A percentile compares a stretch with the other conserved stretches of the same genome.
These are phyloP conservation scores for Boletales sp. DNA, from an alignment of 768 basidiomycete genomes.

Conservation along the genomic window DNA sequence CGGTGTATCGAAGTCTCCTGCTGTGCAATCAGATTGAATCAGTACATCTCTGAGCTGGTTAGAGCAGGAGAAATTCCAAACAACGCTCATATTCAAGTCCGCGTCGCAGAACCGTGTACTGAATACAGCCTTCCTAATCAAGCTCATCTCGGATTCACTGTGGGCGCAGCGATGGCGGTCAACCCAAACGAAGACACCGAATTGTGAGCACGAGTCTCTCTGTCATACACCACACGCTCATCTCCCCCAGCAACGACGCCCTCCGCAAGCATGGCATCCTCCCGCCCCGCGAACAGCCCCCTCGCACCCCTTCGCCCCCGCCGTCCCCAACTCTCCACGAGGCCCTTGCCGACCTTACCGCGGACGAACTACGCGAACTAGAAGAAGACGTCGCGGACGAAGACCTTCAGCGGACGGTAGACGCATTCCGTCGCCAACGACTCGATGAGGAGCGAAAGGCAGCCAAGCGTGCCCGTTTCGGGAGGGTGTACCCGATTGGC, in stretches of 20 bases:
- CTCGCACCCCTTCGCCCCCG: slow-evolving; percentile 78
- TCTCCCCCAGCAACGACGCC: slow-evolving; percentile 75
- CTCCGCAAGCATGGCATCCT: slow-evolving; percentile 91
- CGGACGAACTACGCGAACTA: slow-evolving; percentile 62
- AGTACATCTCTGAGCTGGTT: slow-evolving; percentile 19
- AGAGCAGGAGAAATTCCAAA: slow-evolving; percentile 8
- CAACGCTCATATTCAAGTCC: slow-evolving; percentile 23
- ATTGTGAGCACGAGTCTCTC: slow-evolving; percentile 58
- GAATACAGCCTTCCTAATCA: slow-evolving; percentile 32
- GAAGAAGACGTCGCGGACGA: slow-evolving; percentile 73
- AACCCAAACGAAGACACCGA: slow-evolving; percentile 94
- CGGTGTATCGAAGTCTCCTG: slow-evolving; percentile 12
- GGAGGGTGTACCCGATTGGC: slow-evolving; percentile 81
- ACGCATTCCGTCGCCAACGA: slow-evolving; percentile 59
- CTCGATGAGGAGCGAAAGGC: slow-evolving; percentile 58
- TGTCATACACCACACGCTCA: neutral
- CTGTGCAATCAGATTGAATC: slow-evolving; percentile 13
- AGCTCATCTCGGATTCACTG: slow-evolving; percentile 5
- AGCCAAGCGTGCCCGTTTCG: slow-evolving; percentile 68
- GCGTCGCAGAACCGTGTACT: slow-evolving; percentile 9
- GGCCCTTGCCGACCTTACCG: slow-evolving; percentile 58
- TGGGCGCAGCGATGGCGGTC: slow-evolving; percentile 43
- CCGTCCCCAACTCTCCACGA: slow-evolving; percentile 70
- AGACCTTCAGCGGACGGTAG: slow-evolving; percentile 71
- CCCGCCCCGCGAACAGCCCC: slow-evolving; percentile 65